Percentiles rank a stretch among this genome's conserved stretches.
phyloP scores from a whole-genome alignment of 2,329 filamentous ascomycete genomes.

The Alternaria brassicicola region DNA sequence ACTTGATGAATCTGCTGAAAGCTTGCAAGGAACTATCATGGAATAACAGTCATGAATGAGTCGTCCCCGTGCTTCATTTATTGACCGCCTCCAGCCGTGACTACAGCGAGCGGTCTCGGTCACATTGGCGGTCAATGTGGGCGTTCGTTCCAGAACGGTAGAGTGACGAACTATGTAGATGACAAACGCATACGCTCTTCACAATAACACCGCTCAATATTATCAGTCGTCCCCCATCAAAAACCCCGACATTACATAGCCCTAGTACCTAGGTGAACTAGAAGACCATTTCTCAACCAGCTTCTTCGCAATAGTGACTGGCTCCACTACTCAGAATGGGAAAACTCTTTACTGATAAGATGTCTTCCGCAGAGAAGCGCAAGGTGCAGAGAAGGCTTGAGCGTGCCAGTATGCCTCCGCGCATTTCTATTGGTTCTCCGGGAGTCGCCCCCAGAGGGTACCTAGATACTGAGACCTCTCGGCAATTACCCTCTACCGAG shows the following conservation, averaged over 20 bases:
- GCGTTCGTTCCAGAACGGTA: neutral
- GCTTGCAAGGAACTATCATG: fast-evolving
- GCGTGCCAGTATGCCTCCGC: neutral
- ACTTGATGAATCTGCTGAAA: neutral
- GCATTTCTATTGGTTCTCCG: neutral
- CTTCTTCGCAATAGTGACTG: neutral
- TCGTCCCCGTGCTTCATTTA: no score
- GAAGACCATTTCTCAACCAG: neutral
- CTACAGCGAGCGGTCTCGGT: no score
- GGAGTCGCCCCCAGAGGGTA: neutral
- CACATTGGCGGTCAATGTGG: neutral
- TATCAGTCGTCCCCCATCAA: neutral
- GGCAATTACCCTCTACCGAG: neutral
- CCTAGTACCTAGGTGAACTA: neutral
- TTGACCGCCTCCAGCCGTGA: neutral
- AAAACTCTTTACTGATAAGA: neutral
- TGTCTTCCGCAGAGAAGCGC: neutral
- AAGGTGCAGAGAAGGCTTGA: neutral
- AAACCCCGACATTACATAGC: neutral
- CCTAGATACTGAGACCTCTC: neutral
- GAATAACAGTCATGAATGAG: neutral
- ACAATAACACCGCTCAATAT: neutral
- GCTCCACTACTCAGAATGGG: neutral
- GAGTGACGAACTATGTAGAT: neutral
- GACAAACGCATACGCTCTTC: neutral